Percentiles rank a stretch among this genome's conserved stretches.
Evolutionary conservation across 1,284 basidiomycete genomes (phyloP).

Genomic region (Inonotus hispidus): DNA sequence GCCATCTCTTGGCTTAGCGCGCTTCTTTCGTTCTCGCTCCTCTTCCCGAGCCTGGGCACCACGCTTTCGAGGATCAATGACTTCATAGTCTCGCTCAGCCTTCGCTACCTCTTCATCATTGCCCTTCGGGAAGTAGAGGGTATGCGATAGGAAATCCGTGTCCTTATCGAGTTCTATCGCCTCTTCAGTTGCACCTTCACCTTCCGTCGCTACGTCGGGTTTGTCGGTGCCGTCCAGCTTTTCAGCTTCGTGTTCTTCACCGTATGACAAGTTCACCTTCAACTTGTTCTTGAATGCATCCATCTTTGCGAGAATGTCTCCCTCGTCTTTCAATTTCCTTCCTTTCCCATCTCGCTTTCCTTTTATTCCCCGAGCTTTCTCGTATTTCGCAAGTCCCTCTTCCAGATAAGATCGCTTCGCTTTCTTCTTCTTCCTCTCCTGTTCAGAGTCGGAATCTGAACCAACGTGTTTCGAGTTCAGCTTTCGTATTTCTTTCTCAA

Average conservation of each 20-base stretch:
- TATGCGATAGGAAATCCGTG: constrained; percentile 72
- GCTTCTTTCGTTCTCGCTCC: constrained; percentile 58
- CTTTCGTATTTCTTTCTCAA: constrained; percentile 84
- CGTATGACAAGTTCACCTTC: constrained; percentile 39
- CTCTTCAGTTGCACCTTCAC: constrained; percentile 17
- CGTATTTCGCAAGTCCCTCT: constrained; percentile 76
- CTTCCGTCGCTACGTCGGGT: constrained; percentile 8
- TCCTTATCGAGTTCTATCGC: constrained; percentile 78
- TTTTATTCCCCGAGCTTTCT: constrained; percentile 60
- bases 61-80: constrained; percentile 73
- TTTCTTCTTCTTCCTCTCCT: constrained; percentile 53
- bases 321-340: constrained; percentile 56
- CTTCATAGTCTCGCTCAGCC: constrained; percentile 87
- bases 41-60: constrained; percentile 68
- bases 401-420: constrained; percentile 67
- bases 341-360: constrained; percentile 39
- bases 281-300: constrained; percentile 70
- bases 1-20: constrained; percentile 29
- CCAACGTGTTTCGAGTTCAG: constrained; percentile 52
- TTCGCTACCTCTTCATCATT: constrained; percentile 69
- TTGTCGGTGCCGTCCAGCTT: constrained; percentile 22
- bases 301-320: constrained; percentile 69
- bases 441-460: constrained; percentile 46
- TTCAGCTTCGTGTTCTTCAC: constrained; percentile 24
- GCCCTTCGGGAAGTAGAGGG: constrained; percentile 74